Percentiles rank a stretch among this genome's conserved stretches.
phyloP scores from a whole-genome alignment of 768 basidiomycete species.

The Kwoniella sp. region DNA sequence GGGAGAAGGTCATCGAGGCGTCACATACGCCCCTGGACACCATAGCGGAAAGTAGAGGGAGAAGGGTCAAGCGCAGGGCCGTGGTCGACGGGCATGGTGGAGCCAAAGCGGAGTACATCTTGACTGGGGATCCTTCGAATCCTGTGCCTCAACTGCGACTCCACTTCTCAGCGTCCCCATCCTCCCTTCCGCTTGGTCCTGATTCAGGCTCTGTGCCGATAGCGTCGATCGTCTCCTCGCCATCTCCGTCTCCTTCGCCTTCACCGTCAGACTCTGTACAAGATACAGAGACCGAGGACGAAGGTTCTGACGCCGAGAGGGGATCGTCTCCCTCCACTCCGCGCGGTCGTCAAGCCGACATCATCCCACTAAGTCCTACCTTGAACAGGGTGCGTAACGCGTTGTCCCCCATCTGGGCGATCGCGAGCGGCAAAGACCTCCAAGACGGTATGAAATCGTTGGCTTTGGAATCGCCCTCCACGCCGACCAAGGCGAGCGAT shows the following conservation, averaged over 20 bases:
- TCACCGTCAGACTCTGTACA: background rate
- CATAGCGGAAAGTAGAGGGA: slow-evolving; percentile 12
- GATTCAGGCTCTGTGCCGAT: no score
- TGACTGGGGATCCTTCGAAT: slow-evolving; percentile 43
- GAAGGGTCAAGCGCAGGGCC: slow-evolving; percentile 19
- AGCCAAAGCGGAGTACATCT: slow-evolving; percentile 52
- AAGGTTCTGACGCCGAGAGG: slow-evolving; percentile 22
- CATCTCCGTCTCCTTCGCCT: slow-evolving; percentile 1
- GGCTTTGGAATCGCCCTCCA: background rate
- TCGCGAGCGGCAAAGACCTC: slow-evolving; percentile 31
- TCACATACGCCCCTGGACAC: background rate
- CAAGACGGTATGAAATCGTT: slow-evolving; percentile 28
- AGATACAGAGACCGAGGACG: slow-evolving; percentile 5
- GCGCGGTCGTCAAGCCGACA: background rate
- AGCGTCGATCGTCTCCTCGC: slow-evolving; percentile 4
- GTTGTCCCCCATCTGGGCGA: slow-evolving; percentile 45
- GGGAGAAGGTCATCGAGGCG: slow-evolving; percentile 2
- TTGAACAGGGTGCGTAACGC: slow-evolving; percentile 28
- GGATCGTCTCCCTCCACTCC: no score
- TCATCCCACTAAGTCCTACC: slow-evolving; percentile 25
- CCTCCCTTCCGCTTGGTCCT: no score
- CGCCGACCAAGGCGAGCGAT: background rate
- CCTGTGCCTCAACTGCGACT: slow-evolving; percentile 51
- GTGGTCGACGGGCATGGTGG: slow-evolving; percentile 22
- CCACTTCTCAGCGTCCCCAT: slow-evolving; percentile 34